Evolutionary conservation across 2,329 filamentous ascomycete species (phyloP).

Genomic region (Venturia effusa): DNA sequence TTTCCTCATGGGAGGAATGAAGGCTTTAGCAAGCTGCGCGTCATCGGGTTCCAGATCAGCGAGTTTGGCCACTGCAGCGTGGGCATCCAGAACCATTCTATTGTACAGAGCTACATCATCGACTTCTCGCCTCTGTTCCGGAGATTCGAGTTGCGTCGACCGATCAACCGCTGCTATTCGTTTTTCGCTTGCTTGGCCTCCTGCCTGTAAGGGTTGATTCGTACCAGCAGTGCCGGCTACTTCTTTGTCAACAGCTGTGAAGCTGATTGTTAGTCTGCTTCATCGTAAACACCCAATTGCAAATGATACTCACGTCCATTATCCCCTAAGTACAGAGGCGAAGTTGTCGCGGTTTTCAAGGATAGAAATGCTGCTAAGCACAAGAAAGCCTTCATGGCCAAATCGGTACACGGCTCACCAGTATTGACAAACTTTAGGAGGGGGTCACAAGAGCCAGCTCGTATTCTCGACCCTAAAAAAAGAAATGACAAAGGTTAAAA

Average conservation of each 20-base stretch:
- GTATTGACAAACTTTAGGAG: not conserved
- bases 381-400: not conserved
- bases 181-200: not conserved
- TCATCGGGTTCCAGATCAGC: not conserved
- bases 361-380: not conserved
- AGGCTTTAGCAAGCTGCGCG: constrained; percentile 1
- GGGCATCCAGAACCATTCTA: not conserved
- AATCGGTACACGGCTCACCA: not conserved
- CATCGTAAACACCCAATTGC: not conserved
- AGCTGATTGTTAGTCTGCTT: not conserved
- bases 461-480: not conserved
- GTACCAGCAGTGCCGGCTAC: not conserved
- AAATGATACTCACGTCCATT: constrained; percentile 3
- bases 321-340: not conserved
- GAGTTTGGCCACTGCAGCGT: constrained; percentile 1
- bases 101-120: not conserved
- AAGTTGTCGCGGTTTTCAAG: not conserved
- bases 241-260: not conserved
- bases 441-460: not conserved
- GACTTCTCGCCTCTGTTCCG: not conserved
- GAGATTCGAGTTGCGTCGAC: not conserved
- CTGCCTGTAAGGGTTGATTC: constrained; percentile 1
- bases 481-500: not conserved
- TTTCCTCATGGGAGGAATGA: not conserved
- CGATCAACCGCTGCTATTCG: not conserved